These are phyloP conservation scores for Globisporangium iwayamae DNA, from an alignment of 352 stramenopile species.

Conservation along the genomic window DNA sequence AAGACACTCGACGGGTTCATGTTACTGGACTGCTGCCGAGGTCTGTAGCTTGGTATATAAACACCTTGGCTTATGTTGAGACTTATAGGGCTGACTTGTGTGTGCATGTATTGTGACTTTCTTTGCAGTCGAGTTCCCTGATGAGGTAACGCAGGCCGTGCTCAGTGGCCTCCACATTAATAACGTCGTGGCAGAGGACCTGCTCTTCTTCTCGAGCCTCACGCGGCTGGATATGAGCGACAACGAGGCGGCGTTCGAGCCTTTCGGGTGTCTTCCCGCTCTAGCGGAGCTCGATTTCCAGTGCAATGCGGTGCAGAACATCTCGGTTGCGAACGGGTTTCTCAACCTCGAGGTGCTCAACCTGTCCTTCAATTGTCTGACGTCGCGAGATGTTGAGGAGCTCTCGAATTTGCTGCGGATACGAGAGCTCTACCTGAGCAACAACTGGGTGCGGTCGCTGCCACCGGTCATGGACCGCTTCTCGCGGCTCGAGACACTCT, in stretches of 20 bases:
- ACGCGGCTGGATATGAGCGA: constrained; percentile 76
- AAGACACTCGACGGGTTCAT: constrained; percentile 76
- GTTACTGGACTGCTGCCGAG: constrained; percentile 68
- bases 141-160: constrained; percentile 63
- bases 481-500: constrained; percentile 68
- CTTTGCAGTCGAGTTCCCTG: constrained; percentile 68
- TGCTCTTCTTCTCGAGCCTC: constrained; percentile 80
- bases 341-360: constrained; percentile 74
- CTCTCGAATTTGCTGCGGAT: constrained; percentile 71
- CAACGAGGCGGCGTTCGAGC: constrained; percentile 70
- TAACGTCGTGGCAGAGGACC: constrained; percentile 60
- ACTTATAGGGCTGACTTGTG: not conserved
- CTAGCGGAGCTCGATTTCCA: constrained; percentile 76
- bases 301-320: constrained; percentile 63
- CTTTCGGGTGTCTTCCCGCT: constrained; percentile 60
- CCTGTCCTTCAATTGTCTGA: constrained; percentile 76
- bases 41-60: constrained; percentile 17
- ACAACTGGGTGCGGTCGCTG: constrained; percentile 68
- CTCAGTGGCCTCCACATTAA: constrained; percentile 60
- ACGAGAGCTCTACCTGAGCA: constrained; percentile 71
- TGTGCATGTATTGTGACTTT: not conserved
- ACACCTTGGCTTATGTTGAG: not conserved
- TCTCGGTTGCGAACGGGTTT: constrained; percentile 52
- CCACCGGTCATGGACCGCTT: constrained; percentile 77
- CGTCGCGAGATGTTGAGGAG: constrained; percentile 55